Conservation (phyloP, 164 flowering plant species). For the Chimonanthus salicifolius region DNA sequence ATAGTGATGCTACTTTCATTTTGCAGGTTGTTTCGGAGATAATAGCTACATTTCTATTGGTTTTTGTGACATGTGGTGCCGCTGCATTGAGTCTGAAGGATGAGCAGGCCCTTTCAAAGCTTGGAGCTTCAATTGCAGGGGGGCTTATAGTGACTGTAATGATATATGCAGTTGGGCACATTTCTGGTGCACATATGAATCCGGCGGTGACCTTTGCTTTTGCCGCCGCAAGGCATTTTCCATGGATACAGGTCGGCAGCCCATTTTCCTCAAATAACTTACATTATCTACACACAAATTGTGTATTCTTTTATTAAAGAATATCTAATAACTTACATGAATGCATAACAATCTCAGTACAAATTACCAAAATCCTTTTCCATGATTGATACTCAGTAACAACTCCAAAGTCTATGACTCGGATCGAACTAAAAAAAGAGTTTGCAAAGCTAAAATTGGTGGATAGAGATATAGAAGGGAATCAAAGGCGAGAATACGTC, state of each 20-base stretch:
- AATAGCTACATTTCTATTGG: slow-evolving; percentile 62
- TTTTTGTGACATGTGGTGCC: slow-evolving; percentile 73
- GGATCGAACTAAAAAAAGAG: no score
- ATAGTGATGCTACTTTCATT: background rate
- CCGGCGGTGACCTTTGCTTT: slow-evolving; percentile 83
- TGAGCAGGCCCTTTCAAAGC: slow-evolving; percentile 39
- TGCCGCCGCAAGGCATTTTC: slow-evolving; percentile 45
- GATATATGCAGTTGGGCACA: slow-evolving; percentile 83
- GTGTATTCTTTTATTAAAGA: no score
- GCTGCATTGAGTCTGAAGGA: slow-evolving; percentile 49
- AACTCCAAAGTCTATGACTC: no score
- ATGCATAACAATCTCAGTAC: no score
- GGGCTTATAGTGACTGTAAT: slow-evolving; percentile 84
- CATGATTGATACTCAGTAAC: no score
- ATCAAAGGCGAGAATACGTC: no score
- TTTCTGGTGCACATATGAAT: slow-evolving; percentile 93
- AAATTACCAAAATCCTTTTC: no score
- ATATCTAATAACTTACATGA: no score
- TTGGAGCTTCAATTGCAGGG: slow-evolving; percentile 75
- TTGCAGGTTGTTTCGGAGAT: slow-evolving; percentile 56
- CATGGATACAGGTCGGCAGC: slow-evolving; percentile 11
- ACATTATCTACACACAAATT: no score
- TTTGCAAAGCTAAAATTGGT: no score
- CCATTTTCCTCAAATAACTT: background rate
- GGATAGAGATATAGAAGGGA: no score